phyloP scores from a whole-genome alignment of 345 rosid genomes.

The Lenwebbia sp. region DNA sequence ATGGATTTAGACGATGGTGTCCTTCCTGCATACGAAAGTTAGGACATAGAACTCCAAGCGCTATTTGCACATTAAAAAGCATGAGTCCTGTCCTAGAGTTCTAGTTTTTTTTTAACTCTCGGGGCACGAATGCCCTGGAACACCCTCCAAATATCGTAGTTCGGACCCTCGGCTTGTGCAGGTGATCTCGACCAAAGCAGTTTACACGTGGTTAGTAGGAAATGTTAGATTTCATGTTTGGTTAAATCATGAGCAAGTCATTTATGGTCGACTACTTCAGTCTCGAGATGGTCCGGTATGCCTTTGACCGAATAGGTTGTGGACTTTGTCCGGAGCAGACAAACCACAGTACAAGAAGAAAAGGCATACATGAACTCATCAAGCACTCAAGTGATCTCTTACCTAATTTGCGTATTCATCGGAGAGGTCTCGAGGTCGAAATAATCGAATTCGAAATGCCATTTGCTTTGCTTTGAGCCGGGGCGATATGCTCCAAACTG shows the following conservation, averaged over 20 bases:
- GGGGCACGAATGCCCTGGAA: neutral
- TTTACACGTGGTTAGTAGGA: neutral
- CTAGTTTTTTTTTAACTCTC: neutral
- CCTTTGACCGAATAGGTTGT: neutral
- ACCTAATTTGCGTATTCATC: neutral
- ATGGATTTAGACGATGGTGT: neutral
- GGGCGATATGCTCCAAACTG: neutral
- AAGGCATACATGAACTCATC: neutral
- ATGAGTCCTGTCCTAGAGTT: neutral
- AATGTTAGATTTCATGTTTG: neutral
- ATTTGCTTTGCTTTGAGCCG: neutral
- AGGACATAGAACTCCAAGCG: neutral
- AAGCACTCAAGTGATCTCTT: neutral
- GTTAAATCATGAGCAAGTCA: neutral
- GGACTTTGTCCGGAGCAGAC: neutral
- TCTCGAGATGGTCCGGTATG: neutral
- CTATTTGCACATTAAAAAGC: neutral
- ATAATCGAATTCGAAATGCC: neutral
- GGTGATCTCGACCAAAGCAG: neutral
- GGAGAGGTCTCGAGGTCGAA: neutral
- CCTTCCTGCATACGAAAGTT: neutral
- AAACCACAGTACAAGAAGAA: neutral
- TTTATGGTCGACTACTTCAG: neutral
- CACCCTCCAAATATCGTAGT: neutral
- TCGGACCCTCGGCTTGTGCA: neutral